These are phyloP conservation scores for Pseudogymnoascus sp. DNA, from an alignment of 2,329 filamentous ascomycete genomes.

Conservation along the genomic window DNA sequence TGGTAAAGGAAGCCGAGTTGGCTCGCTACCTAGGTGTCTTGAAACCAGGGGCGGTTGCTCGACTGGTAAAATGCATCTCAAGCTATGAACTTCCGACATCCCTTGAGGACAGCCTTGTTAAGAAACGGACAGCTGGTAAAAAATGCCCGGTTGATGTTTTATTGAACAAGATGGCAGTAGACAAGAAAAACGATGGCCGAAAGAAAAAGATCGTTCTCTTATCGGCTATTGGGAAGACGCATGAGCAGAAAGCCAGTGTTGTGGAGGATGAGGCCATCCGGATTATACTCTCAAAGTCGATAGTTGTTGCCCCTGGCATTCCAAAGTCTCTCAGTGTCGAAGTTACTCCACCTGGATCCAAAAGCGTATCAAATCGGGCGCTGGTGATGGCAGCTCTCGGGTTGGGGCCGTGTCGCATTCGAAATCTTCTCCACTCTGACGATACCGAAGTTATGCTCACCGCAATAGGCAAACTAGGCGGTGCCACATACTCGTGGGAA, in stretches of 20 bases:
- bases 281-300: conserved; percentile 71
- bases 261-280: conserved; percentile 82
- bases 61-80: conserved; percentile 86
- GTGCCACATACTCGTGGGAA: conserved; percentile 87
- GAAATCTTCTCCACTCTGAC: conserved; percentile 89
- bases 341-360: conserved; percentile 87
- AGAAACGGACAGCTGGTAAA: conserved; percentile 76
- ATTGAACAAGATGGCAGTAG: conserved; percentile 88
- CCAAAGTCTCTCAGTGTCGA: conserved; percentile 56
- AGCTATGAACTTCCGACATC: conserved; percentile 86
- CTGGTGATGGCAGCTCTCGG: conserved; percentile 89
- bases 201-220: conserved; percentile 95
- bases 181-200: conserved; percentile 95
- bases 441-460: conserved; percentile 97
- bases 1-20: conserved; percentile 96
- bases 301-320: conserved; percentile 66
- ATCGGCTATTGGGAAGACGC: conserved; percentile 77
- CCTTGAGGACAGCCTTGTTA: conserved; percentile 71
- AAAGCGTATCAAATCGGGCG: conserved; percentile 94
- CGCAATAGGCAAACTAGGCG: conserved; percentile 75
- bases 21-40: conserved; percentile 82
- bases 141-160: conserved; percentile 78
- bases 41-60: conserved; percentile 76
- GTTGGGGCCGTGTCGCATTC: conserved; percentile 75
- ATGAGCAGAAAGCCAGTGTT: conserved; percentile 80